Evolutionary conservation across 2,329 filamentous ascomycete species (phyloP), one percentile per base, ranked within the genome.

Genomic region (Thielaviopsis ethacetica): DNA sequence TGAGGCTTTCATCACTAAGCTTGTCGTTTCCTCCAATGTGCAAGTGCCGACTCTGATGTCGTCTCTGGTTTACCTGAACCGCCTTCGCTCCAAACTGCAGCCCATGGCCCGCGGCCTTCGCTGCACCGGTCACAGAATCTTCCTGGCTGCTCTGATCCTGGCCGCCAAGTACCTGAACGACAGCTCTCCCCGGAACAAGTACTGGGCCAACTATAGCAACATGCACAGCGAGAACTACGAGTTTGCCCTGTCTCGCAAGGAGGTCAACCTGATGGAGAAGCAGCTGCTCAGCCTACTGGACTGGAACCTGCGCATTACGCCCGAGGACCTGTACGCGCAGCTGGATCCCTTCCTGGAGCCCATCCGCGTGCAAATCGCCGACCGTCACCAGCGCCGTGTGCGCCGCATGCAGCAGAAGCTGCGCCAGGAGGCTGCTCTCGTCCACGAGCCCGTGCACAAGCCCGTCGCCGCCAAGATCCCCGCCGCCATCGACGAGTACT

Each of bases 221-320:
- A 84, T 95, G 65, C 85, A 77, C 70, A 82, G 83, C 12, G 74
- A 77, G 9, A 69, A 66, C 62, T 78, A 75, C 68, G 81, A 77
- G 67, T 98, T 97, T 68, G 88, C 90, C 66, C 97, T 98, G 78
- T 91, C 84, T 67, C 80, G 91, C 65, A 93, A 88, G 41, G 93
- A 98, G 74, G 93, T 98, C 67, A 98, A 98, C 76, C 79, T 97
- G 63, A 98, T 98, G 93, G 93, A 98, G 80, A 94, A 95, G 80
- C 93, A 98, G 74, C 80, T 98, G 30, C 84, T 98, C 57, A 93
- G 89, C 76, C 81, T 98, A 51, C 79, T 98, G 53, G 88, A 96
- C 69, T 98, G 91, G 89, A 89, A 98, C 65, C 81, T 95, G 62
- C 81, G 88, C 65, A 90, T 98, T 68, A 84, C 78, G 50, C 83